Evolutionary conservation across 192 early-diverging fungal species (phyloP), one percentile per base, ranked within the genome.

Genomic region (Podila horticola): DNA sequence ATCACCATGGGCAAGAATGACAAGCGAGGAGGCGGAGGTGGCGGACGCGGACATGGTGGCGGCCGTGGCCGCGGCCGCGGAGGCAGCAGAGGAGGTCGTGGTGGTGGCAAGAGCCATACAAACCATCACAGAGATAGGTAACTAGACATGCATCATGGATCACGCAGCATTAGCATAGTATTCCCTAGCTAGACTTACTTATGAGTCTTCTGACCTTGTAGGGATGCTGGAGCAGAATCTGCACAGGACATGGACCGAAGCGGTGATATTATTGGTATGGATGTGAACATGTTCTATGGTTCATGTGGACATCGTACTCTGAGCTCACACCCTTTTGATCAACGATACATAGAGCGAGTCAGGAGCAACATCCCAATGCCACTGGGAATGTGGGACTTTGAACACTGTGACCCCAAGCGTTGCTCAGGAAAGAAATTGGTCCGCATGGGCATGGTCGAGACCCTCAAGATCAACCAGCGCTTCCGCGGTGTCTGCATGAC

Each of bases 351-450:
- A 75, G 73, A 83, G 34, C 19, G 41, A 41, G 61, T 67, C 63
- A 75, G 31, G 69, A 83, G 73, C 60, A 77, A 58, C 51, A 89
- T 91, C 66, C 90, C 90, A 9, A 90, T 94, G 79, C 91, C 93
- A 17, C 82, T 95, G 17, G 91, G 86, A 60, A 94, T 95, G 93
- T 95, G 94, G 89, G 98, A 99, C 84, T 99, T 99, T 88, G 95
- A 94, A 66, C 98, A 99, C 81, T 99, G 97, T 86, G 98, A 99
- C 82, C 98, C 98, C 1, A 97, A 98, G 84, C 91, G 97, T 20
- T 98, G 97, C 84, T 97, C 95, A 4, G 97, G 98, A 62, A 92
- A 93, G 58, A 95, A 95, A 74, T 83, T 99, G 8, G 94, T 89
- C 22, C 92, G 97, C 55, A 81, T 93, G 69, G 90, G 92, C 45